Base-by-base conservation (phyloP, 495 filamentous ascomycete genomes). In the Podospora sp. region DNA sequence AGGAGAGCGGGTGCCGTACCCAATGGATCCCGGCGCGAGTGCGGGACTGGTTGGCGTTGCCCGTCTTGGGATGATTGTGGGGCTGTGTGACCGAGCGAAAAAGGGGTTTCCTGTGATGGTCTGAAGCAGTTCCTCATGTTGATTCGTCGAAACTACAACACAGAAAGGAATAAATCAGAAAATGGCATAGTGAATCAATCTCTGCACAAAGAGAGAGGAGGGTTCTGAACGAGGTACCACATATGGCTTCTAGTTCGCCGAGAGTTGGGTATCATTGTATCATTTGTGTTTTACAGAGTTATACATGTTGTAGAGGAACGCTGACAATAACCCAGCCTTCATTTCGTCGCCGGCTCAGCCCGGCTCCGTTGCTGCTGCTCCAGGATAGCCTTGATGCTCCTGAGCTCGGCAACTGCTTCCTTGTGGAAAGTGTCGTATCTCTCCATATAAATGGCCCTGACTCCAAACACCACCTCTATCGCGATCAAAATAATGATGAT, bases 401-500 rank as follows among this genome's bases (percentile, higher is more conserved):
- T 29, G 59, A 77, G 25, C 50, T 77, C 73, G 0, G 63, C 63
- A 22, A 75, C 29, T 25, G 73, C 27, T 26, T 77, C 73, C 26
- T 75, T 70, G 55, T 73, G 66, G 57, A 71, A 70, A 29, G 60
- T 60, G 22, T 75, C 66, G 18, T 69, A 60, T 9, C 60, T 65
- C 71, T 86, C 83, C 65, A 81, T 81, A 68, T 81, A 85, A 24
- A 84, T 72, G 60, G 80, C 77, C 60, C 84, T 73, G 65, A 87
- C 72, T 71, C 82, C 84, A 71, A 87, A 92, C 12, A 89, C 71
- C 21, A 97, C 93, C 78, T 99, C 95, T 49, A 98, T 90, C 0
- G 91, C 86, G 77, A 99, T 99, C 65, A 99, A 83, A 7, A 90
- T 85, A 72, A 99, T 99, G 71, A 99, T 97, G 74, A 96, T 93